Evolutionary conservation across 164 flowering plant genomes (phyloP), one percentile per base, ranked within the genome.

Genomic region (Warburgia ugandensis): DNA sequence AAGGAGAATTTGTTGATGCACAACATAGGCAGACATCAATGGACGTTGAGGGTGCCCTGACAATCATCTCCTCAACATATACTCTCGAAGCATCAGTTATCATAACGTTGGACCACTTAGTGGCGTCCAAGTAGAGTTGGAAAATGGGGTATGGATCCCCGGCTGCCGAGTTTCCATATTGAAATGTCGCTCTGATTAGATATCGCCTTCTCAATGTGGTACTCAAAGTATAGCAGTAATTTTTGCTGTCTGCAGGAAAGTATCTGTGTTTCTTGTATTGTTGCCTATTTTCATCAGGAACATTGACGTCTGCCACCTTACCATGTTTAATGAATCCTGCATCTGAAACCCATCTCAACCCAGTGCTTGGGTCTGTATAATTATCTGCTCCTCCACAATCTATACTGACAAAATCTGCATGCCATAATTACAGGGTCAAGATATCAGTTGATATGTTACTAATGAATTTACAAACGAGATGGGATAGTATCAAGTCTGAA

Each of bases 361-460:
- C 86, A 5, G 92, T 92, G 19, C 29, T 59, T 38, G 67, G 60
- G 64, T 92, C 96, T 1, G 82, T 81, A 64, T 81, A 75, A 46
- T 76, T 77, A 7, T 67, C 57, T 43, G 73, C 54, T 6, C 82
- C 84, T 65, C 98, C 98, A 74, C 98, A 92, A 47, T 92, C 96
- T 67, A 92, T 73, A 60, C 95, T 92, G 29, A 83, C 57, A 63
- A 92, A 92, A 33, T 87, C 98, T 92, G 87, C 74, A 72, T n/a
- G 29, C 33, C 26, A 27, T 16, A n/a, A 33, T n/a, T n/a, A n/a
- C n/a, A n/a, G n/a, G n/a, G n/a, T n/a, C n/a, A n/a, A n/a, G n/a
- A n/a, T n/a, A n/a, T n/a, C n/a, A n/a, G n/a, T n/a, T n/a, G n/a
- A n/a, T n/a, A n/a, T n/a, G n/a, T n/a, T n/a, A n/a, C n/a, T n/a